These are phyloP conservation scores for Metschnikowia matae DNA, from an alignment of 805 yeast genomes.

Conservation along the genomic window DNA sequence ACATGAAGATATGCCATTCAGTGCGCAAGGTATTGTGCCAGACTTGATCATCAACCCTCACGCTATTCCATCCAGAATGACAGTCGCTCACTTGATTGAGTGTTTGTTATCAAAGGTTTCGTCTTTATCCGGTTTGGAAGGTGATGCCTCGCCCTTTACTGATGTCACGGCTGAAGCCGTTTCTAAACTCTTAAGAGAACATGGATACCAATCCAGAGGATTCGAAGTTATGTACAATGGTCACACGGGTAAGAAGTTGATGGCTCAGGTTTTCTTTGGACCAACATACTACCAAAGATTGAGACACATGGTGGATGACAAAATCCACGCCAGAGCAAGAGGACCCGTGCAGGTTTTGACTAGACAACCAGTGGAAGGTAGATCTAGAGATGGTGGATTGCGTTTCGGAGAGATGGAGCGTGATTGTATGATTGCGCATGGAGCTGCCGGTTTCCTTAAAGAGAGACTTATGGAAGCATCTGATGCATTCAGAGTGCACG, in stretches of 20 bases:
- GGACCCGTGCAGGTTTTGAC: constrained; percentile 98
- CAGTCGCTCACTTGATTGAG: constrained; percentile 98
- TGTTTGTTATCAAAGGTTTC: constrained; percentile 95
- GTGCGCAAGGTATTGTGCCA: constrained; percentile 93
- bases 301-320: constrained; percentile 99
- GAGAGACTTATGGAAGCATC: constrained; percentile 99
- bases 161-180: constrained; percentile 98
- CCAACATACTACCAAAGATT: constrained; percentile 98
- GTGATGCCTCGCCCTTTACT: constrained; percentile 99
- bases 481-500: constrained; percentile 96
- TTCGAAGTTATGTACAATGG: constrained; percentile 99
- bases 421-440: constrained; percentile 99
- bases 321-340: constrained; percentile 98
- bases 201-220: constrained; percentile 97
- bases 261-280: constrained; percentile 99
- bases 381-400: constrained; percentile 98
- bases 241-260: constrained; percentile 94
- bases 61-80: constrained; percentile 99
- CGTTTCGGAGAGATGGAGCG: constrained; percentile 99
- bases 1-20: constrained; percentile 98
- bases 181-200: constrained; percentile 85
- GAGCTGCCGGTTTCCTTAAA: constrained; percentile 97
- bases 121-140: constrained; percentile 91
- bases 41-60: constrained; percentile 97
- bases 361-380: constrained; percentile 98